phyloP scores from a whole-genome alignment of 805 yeast genomes.

The Kuraishia hungarica region DNA sequence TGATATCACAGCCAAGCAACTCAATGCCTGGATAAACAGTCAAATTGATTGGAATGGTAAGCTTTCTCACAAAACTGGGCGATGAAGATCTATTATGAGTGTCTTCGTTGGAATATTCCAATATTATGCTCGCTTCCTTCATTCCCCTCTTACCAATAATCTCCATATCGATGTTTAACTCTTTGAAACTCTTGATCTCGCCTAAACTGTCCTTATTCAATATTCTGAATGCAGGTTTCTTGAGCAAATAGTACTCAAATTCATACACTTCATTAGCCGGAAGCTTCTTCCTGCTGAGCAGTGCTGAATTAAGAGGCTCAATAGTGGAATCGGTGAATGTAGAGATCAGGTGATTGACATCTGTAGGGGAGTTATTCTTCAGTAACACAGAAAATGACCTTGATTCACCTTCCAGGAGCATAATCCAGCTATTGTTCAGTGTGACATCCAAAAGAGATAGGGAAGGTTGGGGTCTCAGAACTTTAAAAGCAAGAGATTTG shows the following conservation, averaged over 20 bases:
- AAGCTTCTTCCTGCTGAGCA: slow-evolving; percentile 32
- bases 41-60: slow-evolving; percentile 60
- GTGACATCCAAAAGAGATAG: slow-evolving; percentile 42
- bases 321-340: slow-evolving; percentile 67
- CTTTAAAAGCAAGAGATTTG: slow-evolving; percentile 21
- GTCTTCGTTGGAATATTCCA: slow-evolving; percentile 49
- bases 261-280: slow-evolving; percentile 65
- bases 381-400: slow-evolving; percentile 40
- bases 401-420: slow-evolving; percentile 75
- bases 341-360: slow-evolving; percentile 49
- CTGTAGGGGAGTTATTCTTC: slow-evolving; percentile 48
- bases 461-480: slow-evolving; percentile 50
- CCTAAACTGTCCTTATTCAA: slow-evolving; percentile 35
- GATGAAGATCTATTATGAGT: slow-evolving; percentile 9
- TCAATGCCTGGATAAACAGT: slow-evolving; percentile 71
- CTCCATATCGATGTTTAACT: slow-evolving; percentile 42
- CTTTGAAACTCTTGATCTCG: slow-evolving; percentile 27
- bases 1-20: slow-evolving; percentile 64
- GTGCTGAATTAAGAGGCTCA: slow-evolving; percentile 50
- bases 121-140: slow-evolving; percentile 49
- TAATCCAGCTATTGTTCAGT: slow-evolving; percentile 56
- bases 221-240: slow-evolving; percentile 48
- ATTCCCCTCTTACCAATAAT: slow-evolving; percentile 69
- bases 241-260: slow-evolving; percentile 57
- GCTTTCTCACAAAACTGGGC: slow-evolving; percentile 36